Evolutionary conservation across 2,329 filamentous ascomycete genomes (phyloP).

Genomic region (Colletotrichum abscissum): DNA sequence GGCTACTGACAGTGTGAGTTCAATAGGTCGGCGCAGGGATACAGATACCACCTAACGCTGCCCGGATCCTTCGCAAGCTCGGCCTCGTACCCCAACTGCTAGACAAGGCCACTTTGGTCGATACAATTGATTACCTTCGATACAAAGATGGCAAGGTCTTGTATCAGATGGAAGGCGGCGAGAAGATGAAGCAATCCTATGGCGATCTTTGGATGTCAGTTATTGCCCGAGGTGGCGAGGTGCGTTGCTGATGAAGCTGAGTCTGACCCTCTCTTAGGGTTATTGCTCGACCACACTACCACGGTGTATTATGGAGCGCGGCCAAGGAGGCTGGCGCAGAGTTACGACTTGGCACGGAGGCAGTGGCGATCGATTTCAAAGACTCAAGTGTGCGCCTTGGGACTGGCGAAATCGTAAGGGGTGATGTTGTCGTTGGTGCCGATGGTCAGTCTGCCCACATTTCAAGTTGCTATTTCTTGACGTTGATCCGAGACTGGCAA

Average conservation of each 20-base stretch:
- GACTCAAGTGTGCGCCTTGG: not conserved
- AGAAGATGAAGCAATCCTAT: not conserved
- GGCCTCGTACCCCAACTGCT: conserved; percentile 6
- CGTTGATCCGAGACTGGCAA: no score
- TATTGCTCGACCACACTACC: conserved; percentile 12
- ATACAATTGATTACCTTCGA: conserved; percentile 14
- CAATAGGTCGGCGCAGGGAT: conserved; percentile 24
- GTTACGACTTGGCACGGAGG: conserved; percentile 6
- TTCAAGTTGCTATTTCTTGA: not conserved
- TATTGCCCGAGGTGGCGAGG: not conserved
- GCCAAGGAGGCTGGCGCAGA: not conserved
- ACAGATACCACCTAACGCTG: conserved; percentile 20
- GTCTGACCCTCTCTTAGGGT: not conserved
- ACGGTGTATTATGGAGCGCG: conserved; percentile 16
- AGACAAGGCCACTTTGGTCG: not conserved
- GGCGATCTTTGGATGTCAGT: conserved; percentile 11
- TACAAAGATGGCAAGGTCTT: conserved; percentile 10
- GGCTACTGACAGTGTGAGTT: not conserved
- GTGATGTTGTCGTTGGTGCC: conserved; percentile 18
- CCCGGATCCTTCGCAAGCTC: conserved; percentile 18
- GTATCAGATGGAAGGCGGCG: not conserved
- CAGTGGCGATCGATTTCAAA: conserved; percentile 18
- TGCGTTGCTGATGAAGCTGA: not conserved
- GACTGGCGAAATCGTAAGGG: conserved; percentile 4
- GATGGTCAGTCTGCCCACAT: conserved; percentile 11